Base-by-base conservation (phyloP, 306 rosid species). In the Begonia fuchsioides region DNA sequence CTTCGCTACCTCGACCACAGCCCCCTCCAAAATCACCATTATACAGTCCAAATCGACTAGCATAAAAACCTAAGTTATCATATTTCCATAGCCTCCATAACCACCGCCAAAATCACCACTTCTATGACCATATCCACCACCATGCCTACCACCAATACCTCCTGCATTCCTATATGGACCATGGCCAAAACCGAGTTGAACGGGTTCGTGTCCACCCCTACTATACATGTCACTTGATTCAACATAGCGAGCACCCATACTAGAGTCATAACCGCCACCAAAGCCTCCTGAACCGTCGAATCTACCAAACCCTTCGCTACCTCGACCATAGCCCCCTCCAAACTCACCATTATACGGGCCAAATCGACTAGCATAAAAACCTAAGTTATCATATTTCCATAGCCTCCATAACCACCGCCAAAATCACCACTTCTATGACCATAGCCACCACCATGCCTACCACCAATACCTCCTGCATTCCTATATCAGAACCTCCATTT, bases 401-500 rank as follows among this genome's bases (percentile, higher is more conserved):
- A 26, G 35, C 35, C 35, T 26, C 35, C 35, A 26, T 26, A 26
- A 26, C 35, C 35, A 26, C 82, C 84, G 65, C 84, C 77, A 12
- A 53, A 68, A 3, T 66, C 74, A 38, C 86, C 76, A 59, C 76
- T 74, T 18, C 76, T 75, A 17, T 74, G 68, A 62, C 86, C 73
- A 62, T 78, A 90, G 19, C 79, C 84, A 13, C 93, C 95, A 40
- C 83, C 83, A 61, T 62, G 69, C 61, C 78, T 78, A 44, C 84
- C 82, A 53, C 82, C 84, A 54, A 81, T 81, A 16, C 73, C 63
- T 6, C 76, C 76, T 52, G 72, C 58, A 3, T 86, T 73, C 60
- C 95, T 74, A 57, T 81, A 53, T 92, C 79, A 54, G 68, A 85
- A 47, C 93, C 95, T 51, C 87, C 94, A 56, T 85, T 85, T 48